Evolutionary conservation across 2,329 filamentous ascomycete species (phyloP), one percentile per base, ranked within the genome.

Genomic region (Geosmithia morbida): DNA sequence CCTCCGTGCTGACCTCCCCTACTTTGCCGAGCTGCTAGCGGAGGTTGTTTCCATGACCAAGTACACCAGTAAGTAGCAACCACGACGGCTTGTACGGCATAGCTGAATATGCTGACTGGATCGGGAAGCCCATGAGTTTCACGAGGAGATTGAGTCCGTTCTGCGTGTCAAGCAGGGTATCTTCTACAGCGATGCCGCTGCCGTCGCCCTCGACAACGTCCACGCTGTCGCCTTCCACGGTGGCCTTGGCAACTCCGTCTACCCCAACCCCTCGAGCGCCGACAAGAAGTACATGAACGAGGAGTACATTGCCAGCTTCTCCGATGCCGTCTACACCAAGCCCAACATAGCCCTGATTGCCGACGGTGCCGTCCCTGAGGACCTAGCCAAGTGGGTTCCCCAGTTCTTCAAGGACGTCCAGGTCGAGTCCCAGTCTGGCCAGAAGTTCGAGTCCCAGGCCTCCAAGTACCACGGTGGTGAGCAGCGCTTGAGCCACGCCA

Each of bases 391-490:
- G 71, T 97, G 90, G 89, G 82, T 94, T 53, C 79, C 81, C 61
- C 81, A 94, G 63, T 96, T 96, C 77, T 97, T 98, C 75, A 79
- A 81, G 64, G 73, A 75, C 50, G 72, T 85, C 45, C 75, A 82
- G 49, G 64, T 71, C 56, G 66, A 72, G 53, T 62, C 75, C 51
- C 65, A 67, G 56, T 66, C 69, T 60, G 68, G 72, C 58, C 66
- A 74, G 55, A 55, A 58, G 44, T 68, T 84, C 53, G 75, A 79
- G 62, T 69, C 71, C 51, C 67, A 78, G 55, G 72, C 84, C 53
- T 77, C 80, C 63, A 92, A 89, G 69, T 98, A 97, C 80, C 85
- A 80, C 61, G 92, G 92, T 65, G 94, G 92, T 61, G 88, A 98
- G 75, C 87, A 94, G 72, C 87, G 92, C 57, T 85, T 85, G 55